phyloP scores from a whole-genome alignment of 108 stramenopile genomes.

The Seminavis robusta region DNA sequence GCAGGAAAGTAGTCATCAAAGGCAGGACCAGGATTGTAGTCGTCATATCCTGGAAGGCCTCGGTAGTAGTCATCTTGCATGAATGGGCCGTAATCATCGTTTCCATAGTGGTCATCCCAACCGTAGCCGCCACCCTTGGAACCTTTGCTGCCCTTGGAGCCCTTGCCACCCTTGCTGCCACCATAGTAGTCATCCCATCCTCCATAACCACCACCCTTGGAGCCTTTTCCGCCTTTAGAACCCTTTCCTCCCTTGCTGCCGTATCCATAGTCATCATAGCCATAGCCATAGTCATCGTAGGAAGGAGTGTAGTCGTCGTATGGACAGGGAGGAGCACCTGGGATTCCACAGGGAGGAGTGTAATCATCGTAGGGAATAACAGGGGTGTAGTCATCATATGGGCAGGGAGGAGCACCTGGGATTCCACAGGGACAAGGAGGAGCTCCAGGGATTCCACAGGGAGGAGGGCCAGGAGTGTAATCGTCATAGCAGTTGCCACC shows the following conservation, averaged over 20 bases:
- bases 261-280: background rate
- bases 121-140: background rate
- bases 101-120: background rate
- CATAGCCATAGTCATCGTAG: background rate
- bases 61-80: too few species aligned
- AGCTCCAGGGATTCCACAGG: background rate
- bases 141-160: too few species aligned
- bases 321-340: background rate
- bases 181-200: background rate
- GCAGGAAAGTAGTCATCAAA: background rate
- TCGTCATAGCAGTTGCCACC: background rate
- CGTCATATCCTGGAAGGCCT: too few species aligned
- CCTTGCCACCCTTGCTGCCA: background rate
- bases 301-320: background rate
- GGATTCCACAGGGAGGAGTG: too few species aligned
- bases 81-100: background rate
- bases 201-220: background rate
- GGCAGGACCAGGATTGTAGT: background rate
- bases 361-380: background rate
- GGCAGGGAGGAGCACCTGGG: background rate
- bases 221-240: background rate
- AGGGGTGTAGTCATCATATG: background rate
- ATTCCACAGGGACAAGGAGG: background rate
- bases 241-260: background rate
- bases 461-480: background rate